Base-by-base conservation (phyloP, 495 filamentous ascomycete genomes). In the Podospora fimiseda region DNA sequence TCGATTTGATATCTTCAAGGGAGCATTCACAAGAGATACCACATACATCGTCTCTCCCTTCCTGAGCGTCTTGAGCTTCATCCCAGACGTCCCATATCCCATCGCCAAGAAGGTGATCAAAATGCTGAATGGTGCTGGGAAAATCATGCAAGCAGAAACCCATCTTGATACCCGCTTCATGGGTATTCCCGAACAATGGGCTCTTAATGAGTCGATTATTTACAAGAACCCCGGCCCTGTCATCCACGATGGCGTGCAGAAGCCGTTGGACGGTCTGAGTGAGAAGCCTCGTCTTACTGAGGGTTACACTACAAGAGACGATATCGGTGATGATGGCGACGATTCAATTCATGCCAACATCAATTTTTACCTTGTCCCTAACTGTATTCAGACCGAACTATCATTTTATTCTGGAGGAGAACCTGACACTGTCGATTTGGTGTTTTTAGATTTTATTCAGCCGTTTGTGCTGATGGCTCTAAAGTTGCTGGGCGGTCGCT, bases 1-100 rank as follows among this genome's bases (percentile, higher is more conserved):
- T 51, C 86, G 93, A 43, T 97, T 96, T 63, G 93, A 98, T 63
- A 85, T 98, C 56, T 95, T 96, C 77, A 79, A 91, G 63, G 94
- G 93, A 0, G 37, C 83, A 1, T 96, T 96, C 58, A 96, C 93
- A 0, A 81, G 77, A 43, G 93, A 98, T 60, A 85, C 84, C 0
- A 86, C 83, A 2, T 96, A 81, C 63, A 85, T 89, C 42, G 78
- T 96, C 45, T 95, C 88, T 2, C 93, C 93, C 2, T 98, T 98
- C 66, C 83, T 82, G 0, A 93, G 84, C 65, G 79, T 79, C 3
- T 87, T 96, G 57, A 72, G 76, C n/a, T 88, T 84, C 61, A 74
- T 96, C 45, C 80, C 83, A 56, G 80, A 94, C 63, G 83, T 98
- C 20, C 87, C 89, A 0, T 91, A 86, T 59, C 68, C 72, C 6